These are phyloP conservation scores for Ceratobasidium sp. DNA, from an alignment of 1,284 basidiomycete genomes.

Conservation along the genomic window DNA sequence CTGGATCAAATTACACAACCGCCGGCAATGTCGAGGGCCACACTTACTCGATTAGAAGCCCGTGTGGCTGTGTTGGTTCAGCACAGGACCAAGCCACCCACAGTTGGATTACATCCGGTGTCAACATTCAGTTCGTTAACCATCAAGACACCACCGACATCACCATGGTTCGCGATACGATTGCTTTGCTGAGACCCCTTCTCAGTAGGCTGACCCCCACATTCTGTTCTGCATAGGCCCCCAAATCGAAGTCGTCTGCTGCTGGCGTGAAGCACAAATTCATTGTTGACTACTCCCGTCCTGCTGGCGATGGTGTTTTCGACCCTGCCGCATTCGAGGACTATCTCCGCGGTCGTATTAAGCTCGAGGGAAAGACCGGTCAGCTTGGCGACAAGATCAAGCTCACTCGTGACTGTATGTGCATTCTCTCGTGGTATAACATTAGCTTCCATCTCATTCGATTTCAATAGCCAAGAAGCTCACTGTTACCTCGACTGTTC, in stretches of 20 bases:
- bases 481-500: conserved; percentile 78
- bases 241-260: conserved; percentile 52
- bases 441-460: conserved; percentile 18
- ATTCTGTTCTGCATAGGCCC: conserved; percentile 48
- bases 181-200: conserved; percentile 87
- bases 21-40: too few species aligned
- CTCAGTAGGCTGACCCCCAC: conserved; percentile 82
- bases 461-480: conserved; percentile 71
- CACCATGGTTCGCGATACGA: conserved; percentile 40
- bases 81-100: conserved; percentile 24
- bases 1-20: too few species aligned
- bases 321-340: conserved; percentile 91
- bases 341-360: conserved; percentile 92
- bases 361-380: conserved; percentile 63
- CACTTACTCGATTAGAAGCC: too few species aligned
- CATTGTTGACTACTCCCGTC: conserved; percentile 92
- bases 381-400: conserved; percentile 86
- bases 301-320: conserved; percentile 87
- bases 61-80: neutral
- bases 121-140: conserved; percentile 4
- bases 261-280: conserved; percentile 81
- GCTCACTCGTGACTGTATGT: conserved; percentile 79
- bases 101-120: conserved; percentile 8
- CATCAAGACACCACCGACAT: conserved; percentile 36
- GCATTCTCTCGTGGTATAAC: neutral